Conservation (phyloP, 371 early-diverging fungal species). For the Rhizomucor pusillus region DNA sequence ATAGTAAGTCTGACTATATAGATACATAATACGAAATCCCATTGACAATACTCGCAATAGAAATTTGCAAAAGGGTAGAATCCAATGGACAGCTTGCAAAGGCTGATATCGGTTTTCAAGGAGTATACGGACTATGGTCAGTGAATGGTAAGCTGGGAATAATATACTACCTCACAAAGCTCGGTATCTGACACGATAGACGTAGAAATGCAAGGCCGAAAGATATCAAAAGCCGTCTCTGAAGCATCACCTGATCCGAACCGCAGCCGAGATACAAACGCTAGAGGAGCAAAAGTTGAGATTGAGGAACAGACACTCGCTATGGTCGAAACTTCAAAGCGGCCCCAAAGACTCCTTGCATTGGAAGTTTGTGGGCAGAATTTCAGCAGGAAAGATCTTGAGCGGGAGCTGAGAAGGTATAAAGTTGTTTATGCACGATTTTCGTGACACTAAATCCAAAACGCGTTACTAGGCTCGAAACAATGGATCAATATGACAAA, state of each 20-base stretch:
- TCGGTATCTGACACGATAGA: too few species aligned
- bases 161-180: too few species aligned
- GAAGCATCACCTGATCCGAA: background rate
- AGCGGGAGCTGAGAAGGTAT: conserved; percentile 45
- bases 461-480: conserved; percentile 54
- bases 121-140: conserved; percentile 64
- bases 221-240: background rate
- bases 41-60: background rate
- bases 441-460: background rate
- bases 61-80: too few species aligned
- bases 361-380: conserved; percentile 77
- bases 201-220: too few species aligned
- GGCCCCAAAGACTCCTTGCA: conserved; percentile 63
- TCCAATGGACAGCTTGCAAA: conserved; percentile 13
- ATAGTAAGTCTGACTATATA: conserved; percentile 27
- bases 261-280: too few species aligned
- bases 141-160: conserved; percentile 19
- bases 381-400: conserved; percentile 59
- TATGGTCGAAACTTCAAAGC: conserved; percentile 52
- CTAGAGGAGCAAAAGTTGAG: background rate
- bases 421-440: too few species aligned
- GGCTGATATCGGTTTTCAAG: conserved; percentile 69
- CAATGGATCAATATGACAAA: conserved; percentile 66
- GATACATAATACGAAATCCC: background rate
- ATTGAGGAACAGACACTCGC: conserved; percentile 6